Evolutionary conservation across 2,329 filamentous ascomycete genomes (phyloP).

Genomic region (Raffaelea deltoideospora): DNA sequence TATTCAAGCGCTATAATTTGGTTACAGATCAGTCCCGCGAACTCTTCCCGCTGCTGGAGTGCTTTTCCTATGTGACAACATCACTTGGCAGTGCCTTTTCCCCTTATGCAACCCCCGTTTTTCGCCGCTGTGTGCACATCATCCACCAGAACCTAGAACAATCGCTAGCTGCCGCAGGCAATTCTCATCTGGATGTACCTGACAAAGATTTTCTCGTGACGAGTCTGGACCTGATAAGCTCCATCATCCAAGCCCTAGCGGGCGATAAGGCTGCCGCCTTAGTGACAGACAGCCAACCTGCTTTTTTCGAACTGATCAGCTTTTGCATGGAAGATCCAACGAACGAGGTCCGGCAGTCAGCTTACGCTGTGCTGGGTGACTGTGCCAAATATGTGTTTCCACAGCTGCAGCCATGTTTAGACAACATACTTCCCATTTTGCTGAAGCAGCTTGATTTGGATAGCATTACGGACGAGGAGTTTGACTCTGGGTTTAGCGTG

Average conservation of each 20-base stretch:
- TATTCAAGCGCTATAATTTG: conserved; percentile 77
- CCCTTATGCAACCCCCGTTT: conserved; percentile 75
- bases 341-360: conserved; percentile 90
- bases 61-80: conserved; percentile 82
- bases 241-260: conserved; percentile 81
- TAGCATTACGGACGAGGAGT: conserved; percentile 59
- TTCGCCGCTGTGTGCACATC: conserved; percentile 74
- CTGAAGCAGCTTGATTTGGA: conserved; percentile 78
- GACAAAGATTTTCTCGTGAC: conserved; percentile 97
- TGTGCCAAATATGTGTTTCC: conserved; percentile 85
- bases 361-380: conserved; percentile 87
- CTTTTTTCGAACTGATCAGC: conserved; percentile 78
- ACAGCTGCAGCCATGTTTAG: conserved; percentile 60
- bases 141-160: conserved; percentile 86
- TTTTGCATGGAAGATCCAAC: conserved; percentile 86
- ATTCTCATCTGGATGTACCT: conserved; percentile 56
- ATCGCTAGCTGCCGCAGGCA: conserved; percentile 52
- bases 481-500: conserved; percentile 76
- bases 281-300: conserved; percentile 58
- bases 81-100: conserved; percentile 71
- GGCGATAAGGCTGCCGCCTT: conserved; percentile 59
- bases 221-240: conserved; percentile 81
- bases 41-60: conserved; percentile 90
- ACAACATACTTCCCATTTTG: conserved; percentile 63
- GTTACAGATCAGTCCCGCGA: conserved; percentile 82